Evolutionary conservation across 129 eudicot species (phyloP), one percentile per base, ranked within the genome.

Genomic region (Arctium lappa): DNA sequence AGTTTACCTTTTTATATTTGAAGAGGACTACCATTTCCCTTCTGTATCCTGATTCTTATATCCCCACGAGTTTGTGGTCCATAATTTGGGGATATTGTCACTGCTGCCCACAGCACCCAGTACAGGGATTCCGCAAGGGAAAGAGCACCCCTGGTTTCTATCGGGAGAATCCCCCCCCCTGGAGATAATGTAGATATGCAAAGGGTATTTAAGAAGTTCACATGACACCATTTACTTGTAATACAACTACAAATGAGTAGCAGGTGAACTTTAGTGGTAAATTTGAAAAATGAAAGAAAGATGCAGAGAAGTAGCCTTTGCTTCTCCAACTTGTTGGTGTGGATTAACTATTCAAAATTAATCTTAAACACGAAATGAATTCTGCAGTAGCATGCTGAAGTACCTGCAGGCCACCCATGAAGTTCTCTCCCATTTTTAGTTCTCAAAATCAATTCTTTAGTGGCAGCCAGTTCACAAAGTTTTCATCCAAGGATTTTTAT

Each of bases 381-480:
- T 16, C 1, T 16, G 66, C 66, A 56, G 27, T 16, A 56, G 66
- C 66, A 56, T 56, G 22, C 29, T 56, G 66, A 56, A 16, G 29
- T 13, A 53, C 18, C 1, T 53, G 63, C 18, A 13, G 22, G 6
- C 63, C 63, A 13, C 15, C 7, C 18, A 53, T 16, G 22, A 62
- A 38, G 3, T 38, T 39, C 34, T 38, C 73, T 16, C 11, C 22
- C 53, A 18, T 37, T 78, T 78, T 15, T 44, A 18, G 37, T 22
- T 27, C 31, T 63, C 6, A 27, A 38, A 78, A 13, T 11, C 22
- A 63, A 40, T 40, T 78, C 16, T 27, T 66, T 78, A 65, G 73
- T 29, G 81, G 33, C 82, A 11, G 63, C 32, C 31, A 68, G 66
- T 79, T 31, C 75, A 30, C 65, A 34, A 77, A 79, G 27, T 68